Percentiles rank a stretch among this genome's conserved stretches.
Conservation (phyloP, 2,329 filamentous ascomycete species). For the Harringtonia aguacate region DNA sequence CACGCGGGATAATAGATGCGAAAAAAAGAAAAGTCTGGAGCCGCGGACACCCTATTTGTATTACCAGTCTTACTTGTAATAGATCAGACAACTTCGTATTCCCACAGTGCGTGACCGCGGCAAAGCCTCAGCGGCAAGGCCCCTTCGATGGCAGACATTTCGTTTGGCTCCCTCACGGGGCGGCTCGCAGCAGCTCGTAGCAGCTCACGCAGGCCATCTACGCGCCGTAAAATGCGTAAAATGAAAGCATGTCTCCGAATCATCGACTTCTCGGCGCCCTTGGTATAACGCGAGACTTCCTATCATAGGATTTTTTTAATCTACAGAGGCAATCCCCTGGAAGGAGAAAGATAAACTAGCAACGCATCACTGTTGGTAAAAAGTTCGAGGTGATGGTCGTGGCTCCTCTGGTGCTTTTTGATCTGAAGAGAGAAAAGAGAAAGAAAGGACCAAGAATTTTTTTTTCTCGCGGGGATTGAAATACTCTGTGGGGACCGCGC, state of each 20-base stretch:
- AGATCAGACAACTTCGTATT: too few species aligned
- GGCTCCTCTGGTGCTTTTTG: conserved; percentile 54
- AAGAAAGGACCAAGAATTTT: conserved; percentile 10
- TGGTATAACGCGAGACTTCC: conserved; percentile 46
- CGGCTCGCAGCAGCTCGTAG: too few species aligned
- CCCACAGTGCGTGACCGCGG: too few species aligned
- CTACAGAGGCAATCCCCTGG: conserved; percentile 33
- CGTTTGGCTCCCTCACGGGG: too few species aligned
- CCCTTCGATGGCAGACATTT: too few species aligned
- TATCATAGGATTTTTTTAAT: conserved; percentile 46
- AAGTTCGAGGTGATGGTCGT: conserved; percentile 48
- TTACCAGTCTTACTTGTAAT: too few species aligned
- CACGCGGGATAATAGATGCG: too few species aligned
- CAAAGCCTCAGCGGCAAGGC: too few species aligned
- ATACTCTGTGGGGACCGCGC: not conserved
- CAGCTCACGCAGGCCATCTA: too few species aligned
- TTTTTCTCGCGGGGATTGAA: not conserved
- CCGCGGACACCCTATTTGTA: too few species aligned
- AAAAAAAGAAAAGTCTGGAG: too few species aligned
- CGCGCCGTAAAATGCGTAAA: too few species aligned
- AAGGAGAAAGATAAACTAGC: conserved; percentile 29
- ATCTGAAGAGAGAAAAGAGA: conserved; percentile 37
- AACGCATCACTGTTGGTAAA: conserved; percentile 49
- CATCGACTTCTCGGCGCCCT: conserved; percentile 47
- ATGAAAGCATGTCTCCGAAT: conserved; percentile 40